These are phyloP conservation scores for Calonectria henricotiae DNA, from an alignment of 2,329 filamentous ascomycete genomes.

Conservation along the genomic window DNA sequence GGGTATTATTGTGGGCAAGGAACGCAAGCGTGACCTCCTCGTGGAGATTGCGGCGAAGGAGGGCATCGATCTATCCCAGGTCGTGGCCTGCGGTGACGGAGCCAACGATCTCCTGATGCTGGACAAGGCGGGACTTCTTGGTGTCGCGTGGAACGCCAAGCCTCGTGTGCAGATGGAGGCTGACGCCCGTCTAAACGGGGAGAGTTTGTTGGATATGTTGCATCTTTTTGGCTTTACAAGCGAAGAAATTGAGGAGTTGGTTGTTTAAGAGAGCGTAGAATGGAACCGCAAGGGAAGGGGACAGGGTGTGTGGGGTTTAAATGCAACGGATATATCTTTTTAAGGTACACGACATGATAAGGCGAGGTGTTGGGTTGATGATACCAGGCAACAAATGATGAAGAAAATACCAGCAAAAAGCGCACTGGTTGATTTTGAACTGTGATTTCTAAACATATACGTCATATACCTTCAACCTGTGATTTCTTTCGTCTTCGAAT, in stretches of 20 bases:
- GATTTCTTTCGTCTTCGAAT: background rate
- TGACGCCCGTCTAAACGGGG: constrained; percentile 79
- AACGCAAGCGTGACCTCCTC: constrained; percentile 82
- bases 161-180: constrained; percentile 86
- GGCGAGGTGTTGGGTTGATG: constrained; percentile 43
- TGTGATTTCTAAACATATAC: background rate
- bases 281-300: constrained; percentile 31
- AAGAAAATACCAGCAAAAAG: constrained; percentile 1
- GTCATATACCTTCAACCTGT: background rate
- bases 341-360: constrained; percentile 37
- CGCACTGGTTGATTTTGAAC: background rate
- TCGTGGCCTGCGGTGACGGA: constrained; percentile 84
- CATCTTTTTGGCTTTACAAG: constrained; percentile 82
- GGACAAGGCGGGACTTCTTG: constrained; percentile 77
- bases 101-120: constrained; percentile 90
- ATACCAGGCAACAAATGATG: constrained; percentile 47
- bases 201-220: constrained; percentile 80
- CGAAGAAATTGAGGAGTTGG: constrained; percentile 67
- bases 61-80: constrained; percentile 76
- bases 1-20: constrained; percentile 82
- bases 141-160: constrained; percentile 89
- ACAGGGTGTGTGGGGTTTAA: constrained; percentile 36
- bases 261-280: constrained; percentile 42
- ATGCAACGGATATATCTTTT: constrained; percentile 27
- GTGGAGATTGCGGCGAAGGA: constrained; percentile 80